These are phyloP conservation scores for Astrocystis sublimbata DNA, from an alignment of 495 filamentous ascomycete genomes.

Conservation along the genomic window DNA sequence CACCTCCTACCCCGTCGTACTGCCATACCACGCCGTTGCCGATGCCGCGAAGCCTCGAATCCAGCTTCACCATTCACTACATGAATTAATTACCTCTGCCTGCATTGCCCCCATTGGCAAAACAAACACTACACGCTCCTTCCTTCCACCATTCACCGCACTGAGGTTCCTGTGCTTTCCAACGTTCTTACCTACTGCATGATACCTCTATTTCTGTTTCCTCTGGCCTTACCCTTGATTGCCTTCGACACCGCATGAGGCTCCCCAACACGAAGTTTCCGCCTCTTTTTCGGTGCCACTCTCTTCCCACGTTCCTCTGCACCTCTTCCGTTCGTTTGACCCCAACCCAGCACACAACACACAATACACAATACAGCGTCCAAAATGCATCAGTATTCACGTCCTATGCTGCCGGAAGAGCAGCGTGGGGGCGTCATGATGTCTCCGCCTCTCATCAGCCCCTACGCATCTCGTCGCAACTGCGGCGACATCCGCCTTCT, in stretches of 20 bases:
- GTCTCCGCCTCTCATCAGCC: background rate
- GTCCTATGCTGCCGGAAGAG: background rate
- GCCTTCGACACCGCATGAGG: background rate
- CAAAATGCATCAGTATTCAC: slow-evolving; percentile 1
- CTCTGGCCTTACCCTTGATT: background rate
- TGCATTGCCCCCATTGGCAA: background rate
- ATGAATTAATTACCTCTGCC: background rate
- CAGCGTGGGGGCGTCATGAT: background rate
- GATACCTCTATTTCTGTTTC: background rate
- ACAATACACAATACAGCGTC: background rate
- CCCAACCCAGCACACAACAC: background rate
- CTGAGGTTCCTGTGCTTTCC: no score
- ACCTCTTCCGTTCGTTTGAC: background rate
- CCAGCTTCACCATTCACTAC: no score
- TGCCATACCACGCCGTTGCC: background rate
- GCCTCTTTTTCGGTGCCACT: background rate
- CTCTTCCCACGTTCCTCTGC: background rate
- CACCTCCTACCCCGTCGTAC: background rate
- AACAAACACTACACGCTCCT: no score
- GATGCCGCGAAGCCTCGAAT: background rate
- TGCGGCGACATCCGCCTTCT: background rate
- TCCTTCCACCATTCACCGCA: no score
- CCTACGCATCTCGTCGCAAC: background rate
- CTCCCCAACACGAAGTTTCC: slow-evolving; percentile 8
- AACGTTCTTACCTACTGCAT: no score